A percentile compares a stretch with the other conserved stretches of the same genome.
These are phyloP conservation scores for Zychaea mexicana DNA, from an alignment of 371 early-diverging fungal species.

Conservation along the genomic window DNA sequence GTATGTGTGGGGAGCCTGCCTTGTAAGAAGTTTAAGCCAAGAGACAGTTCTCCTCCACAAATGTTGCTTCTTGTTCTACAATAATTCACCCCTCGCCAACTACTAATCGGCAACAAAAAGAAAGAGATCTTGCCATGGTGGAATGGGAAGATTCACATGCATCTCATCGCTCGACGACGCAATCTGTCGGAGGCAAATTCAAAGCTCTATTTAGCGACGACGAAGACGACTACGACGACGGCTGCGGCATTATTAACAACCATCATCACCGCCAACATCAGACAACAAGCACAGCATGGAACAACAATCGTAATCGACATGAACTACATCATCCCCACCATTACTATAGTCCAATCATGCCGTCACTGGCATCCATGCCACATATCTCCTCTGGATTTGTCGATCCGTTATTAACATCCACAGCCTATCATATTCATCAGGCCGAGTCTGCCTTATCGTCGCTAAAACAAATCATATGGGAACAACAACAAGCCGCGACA, in stretches of 20 bases:
- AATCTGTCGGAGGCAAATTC: slow-evolving; percentile 8
- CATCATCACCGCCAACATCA: neutral
- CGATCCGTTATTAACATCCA: slow-evolving; percentile 35
- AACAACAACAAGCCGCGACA: neutral
- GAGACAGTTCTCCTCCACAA: neutral
- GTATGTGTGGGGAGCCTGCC: too few species aligned
- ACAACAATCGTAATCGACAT: neutral
- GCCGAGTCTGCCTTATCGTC: slow-evolving; percentile 41
- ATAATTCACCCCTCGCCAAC: neutral
- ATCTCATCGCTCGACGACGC: neutral
- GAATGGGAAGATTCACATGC: slow-evolving; percentile 1
- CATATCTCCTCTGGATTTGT: slow-evolving; percentile 22
- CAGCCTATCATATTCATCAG: slow-evolving; percentile 44
- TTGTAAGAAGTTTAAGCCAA: neutral
- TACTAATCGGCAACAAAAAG: neutral
- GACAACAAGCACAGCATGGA: neutral
- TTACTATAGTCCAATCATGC: slow-evolving; percentile 7
- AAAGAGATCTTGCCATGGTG: slow-evolving; percentile 1
- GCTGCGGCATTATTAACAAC: neutral
- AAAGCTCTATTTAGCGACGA: slow-evolving; percentile 44
- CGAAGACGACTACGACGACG: slow-evolving; percentile 28
- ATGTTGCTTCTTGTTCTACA: neutral
- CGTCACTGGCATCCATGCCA: slow-evolving; percentile 9
- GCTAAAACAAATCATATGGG: slow-evolving; percentile 34
- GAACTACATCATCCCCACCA: neutral